A percentile compares a stretch with the other conserved stretches of the same genome.
phyloP scores from a whole-genome alignment of 2,329 filamentous ascomycete genomes.

The Plectosphaerella sp. region DNA sequence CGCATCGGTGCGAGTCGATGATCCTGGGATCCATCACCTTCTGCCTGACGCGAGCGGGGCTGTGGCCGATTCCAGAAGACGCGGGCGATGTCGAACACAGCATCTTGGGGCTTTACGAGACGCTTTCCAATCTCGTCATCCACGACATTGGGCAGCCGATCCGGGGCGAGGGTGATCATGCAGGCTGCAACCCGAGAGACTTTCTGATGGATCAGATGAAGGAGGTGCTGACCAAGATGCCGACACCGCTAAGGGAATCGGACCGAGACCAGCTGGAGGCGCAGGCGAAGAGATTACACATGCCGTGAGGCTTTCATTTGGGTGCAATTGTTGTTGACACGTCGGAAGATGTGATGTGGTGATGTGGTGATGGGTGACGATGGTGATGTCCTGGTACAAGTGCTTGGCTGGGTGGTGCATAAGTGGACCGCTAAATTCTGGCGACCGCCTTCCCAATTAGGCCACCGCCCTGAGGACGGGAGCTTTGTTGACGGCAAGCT shows the following conservation, averaged over 20 bases:
- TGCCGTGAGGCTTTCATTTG: background rate
- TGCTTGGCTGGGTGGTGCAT: no score
- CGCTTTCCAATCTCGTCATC: constrained; percentile 18
- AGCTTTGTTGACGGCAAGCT: constrained; percentile 9
- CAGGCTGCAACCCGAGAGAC: constrained; percentile 15
- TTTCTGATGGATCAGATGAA: constrained; percentile 13
- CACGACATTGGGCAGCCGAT: constrained; percentile 18
- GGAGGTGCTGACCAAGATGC: constrained; percentile 14
- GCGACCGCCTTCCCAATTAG: background rate
- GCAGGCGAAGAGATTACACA: constrained; percentile 6
- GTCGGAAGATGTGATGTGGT: no score
- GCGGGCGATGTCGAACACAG: constrained; percentile 17
- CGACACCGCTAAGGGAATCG: constrained; percentile 5
- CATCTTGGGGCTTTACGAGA: constrained; percentile 15
- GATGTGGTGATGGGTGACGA: no score
- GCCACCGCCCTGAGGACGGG: background rate
- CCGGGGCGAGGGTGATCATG: constrained; percentile 11
- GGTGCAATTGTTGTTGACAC: no score
- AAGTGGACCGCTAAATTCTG: background rate
- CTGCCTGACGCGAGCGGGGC: constrained; percentile 23
- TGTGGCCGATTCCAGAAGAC: constrained; percentile 24
- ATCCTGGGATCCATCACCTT: constrained; percentile 28
- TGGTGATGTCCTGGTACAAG: no score
- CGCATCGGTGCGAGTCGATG: constrained; percentile 30
- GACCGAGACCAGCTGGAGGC: constrained; percentile 8